phyloP scores from a whole-genome alignment of 2,329 filamentous ascomycete species.

The Trichoderma asperellum region DNA sequence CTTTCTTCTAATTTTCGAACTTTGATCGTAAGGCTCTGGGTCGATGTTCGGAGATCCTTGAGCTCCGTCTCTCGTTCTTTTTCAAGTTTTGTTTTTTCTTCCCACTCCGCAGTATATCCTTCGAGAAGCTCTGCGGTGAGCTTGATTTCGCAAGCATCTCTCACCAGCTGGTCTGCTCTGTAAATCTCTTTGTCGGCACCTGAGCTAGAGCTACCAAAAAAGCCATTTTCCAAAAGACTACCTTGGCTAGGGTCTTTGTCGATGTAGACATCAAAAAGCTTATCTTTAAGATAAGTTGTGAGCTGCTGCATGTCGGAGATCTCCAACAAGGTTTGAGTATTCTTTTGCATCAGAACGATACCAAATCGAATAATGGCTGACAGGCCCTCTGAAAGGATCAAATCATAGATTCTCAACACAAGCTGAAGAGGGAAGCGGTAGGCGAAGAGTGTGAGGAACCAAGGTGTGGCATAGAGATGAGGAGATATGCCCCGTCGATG shows the following conservation, averaged over 20 bases:
- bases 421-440: conserved; percentile 97
- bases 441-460: conserved; percentile 98
- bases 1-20: conserved; percentile 87
- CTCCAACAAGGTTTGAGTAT: conserved; percentile 72
- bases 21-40: conserved; percentile 69
- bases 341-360: conserved; percentile 95
- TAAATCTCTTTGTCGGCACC: conserved; percentile 94
- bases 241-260: conserved; percentile 91
- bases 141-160: conserved; percentile 86
- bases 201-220: conserved; percentile 92
- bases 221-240: conserved; percentile 92
- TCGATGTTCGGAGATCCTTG: conserved; percentile 69
- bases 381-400: conserved; percentile 91
- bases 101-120: conserved; percentile 84
- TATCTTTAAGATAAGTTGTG: conserved; percentile 89
- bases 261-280: conserved; percentile 94
- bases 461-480: conserved; percentile 95
- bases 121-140: conserved; percentile 83
- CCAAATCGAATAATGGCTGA: conserved; percentile 94
- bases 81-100: conserved; percentile 82
- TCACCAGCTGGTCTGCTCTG: conserved; percentile 88
- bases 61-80: conserved; percentile 83
- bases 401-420: conserved; percentile 92
- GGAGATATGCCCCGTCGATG: conserved; percentile 84
- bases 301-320: conserved; percentile 92